Evolutionary conservation across 768 basidiomycete species (phyloP).

Genomic region (Termitomyces sp.): DNA sequence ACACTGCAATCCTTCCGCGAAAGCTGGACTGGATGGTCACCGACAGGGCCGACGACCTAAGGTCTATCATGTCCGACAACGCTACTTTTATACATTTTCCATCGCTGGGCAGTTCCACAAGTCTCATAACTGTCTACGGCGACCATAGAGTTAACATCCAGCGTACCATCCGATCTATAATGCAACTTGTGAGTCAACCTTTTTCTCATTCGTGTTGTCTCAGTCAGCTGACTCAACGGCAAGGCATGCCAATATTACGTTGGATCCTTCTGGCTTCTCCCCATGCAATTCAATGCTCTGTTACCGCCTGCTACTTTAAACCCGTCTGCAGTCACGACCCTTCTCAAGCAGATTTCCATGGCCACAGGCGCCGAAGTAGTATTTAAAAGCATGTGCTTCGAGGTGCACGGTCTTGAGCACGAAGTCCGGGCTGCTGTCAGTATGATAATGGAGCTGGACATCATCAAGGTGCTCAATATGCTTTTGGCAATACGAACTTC

Average conservation of each 20-base stretch:
- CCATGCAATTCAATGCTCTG: constrained; percentile 89
- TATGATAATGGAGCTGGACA: constrained; percentile 86
- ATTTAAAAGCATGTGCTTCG: constrained; percentile 96
- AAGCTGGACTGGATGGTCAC: constrained; percentile 99
- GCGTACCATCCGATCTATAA: constrained; percentile 87
- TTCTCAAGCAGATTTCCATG: constrained; percentile 84
- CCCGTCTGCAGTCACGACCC: constrained; percentile 72
- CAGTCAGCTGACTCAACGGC: not conserved
- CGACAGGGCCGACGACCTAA: constrained; percentile 93
- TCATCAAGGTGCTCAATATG: constrained; percentile 66
- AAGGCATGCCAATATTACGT: constrained; percentile 95
- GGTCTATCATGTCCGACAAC: constrained; percentile 91
- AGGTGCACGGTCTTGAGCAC: constrained; percentile 90
- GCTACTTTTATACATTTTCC: constrained; percentile 95
- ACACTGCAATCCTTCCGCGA: constrained; percentile 90
- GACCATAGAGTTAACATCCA: constrained; percentile 94
- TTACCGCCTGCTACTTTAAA: constrained; percentile 80
- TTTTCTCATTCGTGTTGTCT: not conserved
- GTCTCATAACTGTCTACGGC: constrained; percentile 89
- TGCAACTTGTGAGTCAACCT: constrained; percentile 74
- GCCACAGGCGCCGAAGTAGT: constrained; percentile 90
- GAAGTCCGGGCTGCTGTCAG: constrained; percentile 84
- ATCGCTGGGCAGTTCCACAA: constrained; percentile 86
- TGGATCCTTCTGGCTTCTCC: constrained; percentile 96
- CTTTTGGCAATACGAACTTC: not conserved